Evolutionary conservation across 2,329 filamentous ascomycete genomes (phyloP).

Genomic region (Capronia americana): DNA sequence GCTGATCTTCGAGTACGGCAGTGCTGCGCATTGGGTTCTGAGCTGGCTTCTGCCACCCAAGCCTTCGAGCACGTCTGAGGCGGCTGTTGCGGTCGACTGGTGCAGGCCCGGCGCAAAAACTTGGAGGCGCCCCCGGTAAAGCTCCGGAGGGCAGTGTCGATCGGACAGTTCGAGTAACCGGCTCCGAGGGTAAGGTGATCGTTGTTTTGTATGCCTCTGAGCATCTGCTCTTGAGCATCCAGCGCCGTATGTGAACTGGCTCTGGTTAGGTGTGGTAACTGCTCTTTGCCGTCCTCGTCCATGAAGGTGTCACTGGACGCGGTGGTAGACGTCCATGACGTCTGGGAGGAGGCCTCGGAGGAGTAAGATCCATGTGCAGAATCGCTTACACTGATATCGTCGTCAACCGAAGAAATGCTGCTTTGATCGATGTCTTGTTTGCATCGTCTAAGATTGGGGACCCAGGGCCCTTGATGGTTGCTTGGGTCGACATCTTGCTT

Average conservation of each 20-base stretch:
- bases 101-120: conserved; percentile 3
- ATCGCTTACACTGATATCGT: conserved; percentile 31
- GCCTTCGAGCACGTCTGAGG: conserved; percentile 1
- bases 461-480: conserved; percentile 10
- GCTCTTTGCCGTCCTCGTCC: conserved; percentile 31
- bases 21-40: conserved; percentile 9
- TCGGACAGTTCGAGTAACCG: not conserved
- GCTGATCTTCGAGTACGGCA: conserved; percentile 21
- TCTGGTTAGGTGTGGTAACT: conserved; percentile 10
- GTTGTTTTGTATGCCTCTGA: conserved; percentile 20
- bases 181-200: conserved; percentile 6
- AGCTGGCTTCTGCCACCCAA: not conserved
- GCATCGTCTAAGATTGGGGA: conserved; percentile 3
- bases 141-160: conserved; percentile 8
- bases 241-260: conserved; percentile 14
- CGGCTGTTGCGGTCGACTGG: not conserved
- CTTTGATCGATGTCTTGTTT: conserved; percentile 28
- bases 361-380: conserved; percentile 31
- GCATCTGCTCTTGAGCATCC: conserved; percentile 24
- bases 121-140: conserved; percentile 15
- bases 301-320: conserved; percentile 26
- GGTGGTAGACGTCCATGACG: conserved; percentile 30
- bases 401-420: conserved; percentile 29
- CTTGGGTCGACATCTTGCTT: conserved; percentile 26
- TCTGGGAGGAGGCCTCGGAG: conserved; percentile 32